phyloP scores from a whole-genome alignment of 805 yeast species.

The Ogataea pini region DNA sequence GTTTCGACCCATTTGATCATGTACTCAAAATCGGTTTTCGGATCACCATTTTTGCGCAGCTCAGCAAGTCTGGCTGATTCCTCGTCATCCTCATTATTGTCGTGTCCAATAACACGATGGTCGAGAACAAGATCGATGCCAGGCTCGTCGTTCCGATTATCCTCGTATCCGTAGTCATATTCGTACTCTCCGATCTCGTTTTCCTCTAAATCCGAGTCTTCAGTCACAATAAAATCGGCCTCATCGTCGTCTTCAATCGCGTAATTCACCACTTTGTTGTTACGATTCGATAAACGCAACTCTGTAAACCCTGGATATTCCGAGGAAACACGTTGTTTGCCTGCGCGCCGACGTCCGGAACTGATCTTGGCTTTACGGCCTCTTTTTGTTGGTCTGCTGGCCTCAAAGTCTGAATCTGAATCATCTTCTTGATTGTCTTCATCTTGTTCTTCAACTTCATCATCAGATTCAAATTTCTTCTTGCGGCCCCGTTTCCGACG shows the following conservation, averaged over 20 bases:
- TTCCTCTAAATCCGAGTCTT: conserved; percentile 20
- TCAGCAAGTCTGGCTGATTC: conserved; percentile 24
- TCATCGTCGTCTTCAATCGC: conserved; percentile 64
- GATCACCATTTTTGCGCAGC: conserved; percentile 35
- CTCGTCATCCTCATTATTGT: conserved; percentile 35
- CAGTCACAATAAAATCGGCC: conserved; percentile 50
- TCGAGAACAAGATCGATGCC: conserved; percentile 49
- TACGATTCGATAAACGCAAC: conserved; percentile 78
- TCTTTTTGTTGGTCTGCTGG: conserved; percentile 9
- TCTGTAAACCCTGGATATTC: conserved; percentile 42
- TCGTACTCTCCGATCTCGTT: conserved; percentile 32
- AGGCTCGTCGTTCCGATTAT: conserved; percentile 17
- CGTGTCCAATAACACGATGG: conserved; percentile 45
- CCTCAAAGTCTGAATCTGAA: conserved; percentile 35
- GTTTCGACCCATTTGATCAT: conserved; percentile 82
- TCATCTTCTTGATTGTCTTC: conserved; percentile 32
- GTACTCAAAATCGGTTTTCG: conserved; percentile 60
- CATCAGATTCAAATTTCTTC: conserved; percentile 30
- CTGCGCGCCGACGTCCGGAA: background rate
- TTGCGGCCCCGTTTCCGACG: conserved; percentile 21
- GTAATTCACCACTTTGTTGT: conserved; percentile 70
- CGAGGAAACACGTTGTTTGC: conserved; percentile 16
- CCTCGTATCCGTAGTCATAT: conserved; percentile 28
- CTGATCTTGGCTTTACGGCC: conserved; percentile 1
- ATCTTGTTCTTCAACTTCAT: conserved; percentile 26